phyloP scores from a whole-genome alignment of 768 basidiomycete genomes.

The Podaxis mareebaensis region DNA sequence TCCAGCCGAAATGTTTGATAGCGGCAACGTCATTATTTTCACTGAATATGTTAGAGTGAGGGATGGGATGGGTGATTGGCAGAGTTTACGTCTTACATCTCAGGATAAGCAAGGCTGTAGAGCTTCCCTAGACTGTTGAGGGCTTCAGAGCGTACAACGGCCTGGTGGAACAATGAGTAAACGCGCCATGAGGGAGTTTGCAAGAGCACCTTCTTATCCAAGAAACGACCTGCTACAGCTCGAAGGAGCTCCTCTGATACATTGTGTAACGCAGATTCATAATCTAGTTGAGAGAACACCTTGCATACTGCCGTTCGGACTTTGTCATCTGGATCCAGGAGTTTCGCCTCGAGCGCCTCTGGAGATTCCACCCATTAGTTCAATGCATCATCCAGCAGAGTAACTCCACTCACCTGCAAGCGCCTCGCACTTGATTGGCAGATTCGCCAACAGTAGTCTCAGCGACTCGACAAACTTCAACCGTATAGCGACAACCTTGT shows the following conservation, averaged over 20 bases:
- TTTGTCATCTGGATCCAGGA: conserved; percentile 89
- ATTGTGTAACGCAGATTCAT: conserved; percentile 86
- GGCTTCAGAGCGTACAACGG: conserved; percentile 71
- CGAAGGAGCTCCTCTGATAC: conserved; percentile 64
- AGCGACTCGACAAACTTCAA: conserved; percentile 77
- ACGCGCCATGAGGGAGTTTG: not conserved
- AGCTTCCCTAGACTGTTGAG: conserved; percentile 74
- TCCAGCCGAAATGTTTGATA: conserved; percentile 87
- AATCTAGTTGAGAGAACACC: conserved; percentile 81
- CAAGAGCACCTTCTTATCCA: conserved; percentile 79
- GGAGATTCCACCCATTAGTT: not conserved
- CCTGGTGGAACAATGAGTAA: conserved; percentile 31
- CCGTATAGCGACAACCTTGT: conserved; percentile 71
- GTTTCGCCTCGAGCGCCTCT: conserved; percentile 65
- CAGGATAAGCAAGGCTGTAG: conserved; percentile 80
- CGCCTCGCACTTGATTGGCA: conserved; percentile 65
- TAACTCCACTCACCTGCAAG: conserved; percentile 67
- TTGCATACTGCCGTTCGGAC: conserved; percentile 85
- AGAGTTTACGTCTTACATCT: conserved; percentile 69
- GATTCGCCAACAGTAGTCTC: conserved; percentile 57
- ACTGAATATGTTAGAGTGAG: conserved; percentile 39
- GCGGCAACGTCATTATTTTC: conserved; percentile 78
- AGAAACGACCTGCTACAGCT: conserved; percentile 65
- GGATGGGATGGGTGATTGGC: conserved; percentile 2
- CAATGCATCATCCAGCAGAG: not conserved